These are phyloP conservation scores for Acanthamoeba polyphaga DNA, from an alignment of 208 protist species.

Conservation along the genomic window DNA sequence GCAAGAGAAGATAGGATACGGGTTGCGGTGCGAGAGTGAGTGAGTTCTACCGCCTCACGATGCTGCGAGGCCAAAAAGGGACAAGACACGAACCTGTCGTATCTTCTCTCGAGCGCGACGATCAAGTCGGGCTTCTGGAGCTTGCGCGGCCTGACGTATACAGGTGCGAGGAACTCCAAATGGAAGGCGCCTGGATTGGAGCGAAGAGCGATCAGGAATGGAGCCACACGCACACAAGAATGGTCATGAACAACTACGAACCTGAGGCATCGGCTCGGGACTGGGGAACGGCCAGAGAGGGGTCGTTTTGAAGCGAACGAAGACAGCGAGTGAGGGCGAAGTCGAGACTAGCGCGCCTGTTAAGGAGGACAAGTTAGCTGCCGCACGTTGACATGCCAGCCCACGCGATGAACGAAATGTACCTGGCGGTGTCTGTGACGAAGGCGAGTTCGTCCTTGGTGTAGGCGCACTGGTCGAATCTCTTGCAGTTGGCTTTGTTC, in stretches of 20 bases:
- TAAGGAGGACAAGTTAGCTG: neutral
- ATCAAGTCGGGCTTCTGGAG: neutral
- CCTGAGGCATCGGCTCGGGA: constrained; percentile 11
- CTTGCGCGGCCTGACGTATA: neutral
- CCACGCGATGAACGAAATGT: neutral
- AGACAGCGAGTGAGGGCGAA: constrained; percentile 3
- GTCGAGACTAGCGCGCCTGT: constrained; percentile 15
- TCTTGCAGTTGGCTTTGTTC: constrained; percentile 22
- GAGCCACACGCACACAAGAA: neutral
- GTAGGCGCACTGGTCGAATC: constrained; percentile 53
- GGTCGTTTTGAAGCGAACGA: constrained; percentile 14
- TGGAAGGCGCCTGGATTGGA: neutral
- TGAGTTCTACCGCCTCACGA: neutral
- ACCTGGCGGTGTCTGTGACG: neutral
- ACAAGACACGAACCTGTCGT: neutral
- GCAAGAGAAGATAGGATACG: neutral
- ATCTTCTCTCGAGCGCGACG: constrained; percentile 23
- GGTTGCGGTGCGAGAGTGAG: neutral
- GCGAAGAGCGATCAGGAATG: neutral
- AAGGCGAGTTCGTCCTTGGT: constrained; percentile 16
- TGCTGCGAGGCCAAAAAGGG: neutral
- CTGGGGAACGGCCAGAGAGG: constrained; percentile 21
- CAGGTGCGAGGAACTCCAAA: constrained; percentile 9
- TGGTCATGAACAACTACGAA: neutral
- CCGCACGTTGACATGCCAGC: no score